Percentiles rank a stretch among this genome's conserved stretches.
Evolutionary conservation across 768 basidiomycete species (phyloP).

Genomic region (Boletus reticuloceps): DNA sequence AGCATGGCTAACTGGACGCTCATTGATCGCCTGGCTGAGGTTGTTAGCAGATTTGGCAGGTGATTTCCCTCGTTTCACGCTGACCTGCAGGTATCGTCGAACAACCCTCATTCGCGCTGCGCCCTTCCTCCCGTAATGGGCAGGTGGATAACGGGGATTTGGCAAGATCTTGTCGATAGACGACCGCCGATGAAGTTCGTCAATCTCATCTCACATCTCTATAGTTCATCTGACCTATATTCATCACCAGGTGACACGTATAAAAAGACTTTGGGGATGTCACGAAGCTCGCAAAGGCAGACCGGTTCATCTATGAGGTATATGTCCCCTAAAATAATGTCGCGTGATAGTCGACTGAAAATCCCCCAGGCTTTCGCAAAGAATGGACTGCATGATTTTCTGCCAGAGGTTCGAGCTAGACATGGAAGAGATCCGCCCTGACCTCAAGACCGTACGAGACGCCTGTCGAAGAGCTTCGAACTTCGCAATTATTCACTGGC

Average conservation of each 20-base stretch:
- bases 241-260: slow-evolving; percentile 48
- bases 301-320: slow-evolving; percentile 81
- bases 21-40: no score
- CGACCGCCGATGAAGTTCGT: slow-evolving; percentile 72
- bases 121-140: no score
- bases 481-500: slow-evolving; percentile 62
- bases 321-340: slow-evolving; percentile 5
- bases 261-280: slow-evolving; percentile 72
- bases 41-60: no score
- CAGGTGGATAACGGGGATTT: no score
- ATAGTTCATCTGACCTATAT: not conserved
- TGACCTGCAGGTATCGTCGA: no score
- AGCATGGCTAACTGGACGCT: no score
- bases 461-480: slow-evolving; percentile 69
- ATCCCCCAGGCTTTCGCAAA: slow-evolving; percentile 63
- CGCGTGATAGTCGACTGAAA: slow-evolving; percentile 1
- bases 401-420: slow-evolving; percentile 80
- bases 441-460: slow-evolving; percentile 67
- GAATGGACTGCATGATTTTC: slow-evolving; percentile 82
- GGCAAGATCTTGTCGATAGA: no score
- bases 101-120: no score
- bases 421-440: slow-evolving; percentile 79
- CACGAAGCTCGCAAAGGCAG: slow-evolving; percentile 73
- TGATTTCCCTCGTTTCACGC: no score
- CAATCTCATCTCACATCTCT: not conserved